Percentiles rank a stretch among this genome's conserved stretches.
Conservation (phyloP, 805 yeast genomes). For the Teunomyces aglyptinius region DNA sequence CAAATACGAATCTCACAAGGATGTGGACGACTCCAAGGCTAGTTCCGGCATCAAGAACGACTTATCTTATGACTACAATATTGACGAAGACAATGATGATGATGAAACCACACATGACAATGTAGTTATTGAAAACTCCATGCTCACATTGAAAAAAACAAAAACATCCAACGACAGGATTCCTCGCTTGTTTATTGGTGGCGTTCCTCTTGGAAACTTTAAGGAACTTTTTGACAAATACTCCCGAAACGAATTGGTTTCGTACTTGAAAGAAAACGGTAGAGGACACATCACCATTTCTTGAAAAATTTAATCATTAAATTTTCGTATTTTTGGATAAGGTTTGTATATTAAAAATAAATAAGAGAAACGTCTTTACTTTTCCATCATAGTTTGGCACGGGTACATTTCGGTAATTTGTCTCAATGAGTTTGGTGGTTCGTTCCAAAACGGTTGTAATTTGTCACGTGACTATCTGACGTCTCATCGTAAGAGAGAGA, state of each 20-base stretch:
- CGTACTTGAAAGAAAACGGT: constrained; percentile 25
- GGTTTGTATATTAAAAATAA: neutral
- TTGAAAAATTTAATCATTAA: neutral
- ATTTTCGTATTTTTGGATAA: neutral
- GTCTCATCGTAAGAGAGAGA: neutral
- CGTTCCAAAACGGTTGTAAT: neutral
- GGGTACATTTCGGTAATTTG: too few relatives aligned
- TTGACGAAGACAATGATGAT: constrained; percentile 8
- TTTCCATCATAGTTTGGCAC: too few relatives aligned
- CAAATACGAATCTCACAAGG: constrained; percentile 11
- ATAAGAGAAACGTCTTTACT: neutral
- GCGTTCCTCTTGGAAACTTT: constrained; percentile 30
- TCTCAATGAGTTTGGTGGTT: too few relatives aligned
- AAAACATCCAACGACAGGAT: constrained; percentile 11
- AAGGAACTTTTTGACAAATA: constrained; percentile 21
- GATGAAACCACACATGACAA: constrained; percentile 8
- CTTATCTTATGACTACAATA: constrained; percentile 3
- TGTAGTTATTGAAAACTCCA: constrained; percentile 7
- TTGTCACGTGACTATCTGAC: neutral
- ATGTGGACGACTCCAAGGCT: neutral
- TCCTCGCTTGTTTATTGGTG: constrained; percentile 35
- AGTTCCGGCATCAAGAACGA: constrained; percentile 6
- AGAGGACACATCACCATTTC: constrained; percentile 23
- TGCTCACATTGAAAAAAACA: neutral
- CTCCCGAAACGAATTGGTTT: constrained; percentile 18